Evolutionary conservation across 257 asterid species (phyloP), one percentile per base, ranked within the genome.

Genomic region (Solanum tarijense): DNA sequence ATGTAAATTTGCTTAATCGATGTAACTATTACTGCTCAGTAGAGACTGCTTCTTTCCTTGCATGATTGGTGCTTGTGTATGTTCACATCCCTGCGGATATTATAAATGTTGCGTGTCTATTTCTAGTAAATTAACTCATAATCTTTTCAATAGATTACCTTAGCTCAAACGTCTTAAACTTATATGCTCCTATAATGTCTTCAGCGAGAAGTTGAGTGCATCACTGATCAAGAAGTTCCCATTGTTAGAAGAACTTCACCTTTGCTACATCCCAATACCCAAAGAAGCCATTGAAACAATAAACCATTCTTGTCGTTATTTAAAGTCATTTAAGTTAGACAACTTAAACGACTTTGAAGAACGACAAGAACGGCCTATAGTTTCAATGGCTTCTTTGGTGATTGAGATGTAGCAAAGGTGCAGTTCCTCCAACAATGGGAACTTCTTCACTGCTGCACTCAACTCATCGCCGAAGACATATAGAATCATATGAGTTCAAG

Each of bases 221-320:
- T 91, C 92, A 41, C 88, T 89, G 35, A 83, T 38, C 41, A 38
- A 84, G 87, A 90, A 39, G 34, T 76, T 91, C 36, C 90, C 94
- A 10, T 41, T 79, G 41, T 84, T 94, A 79, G 94, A 93, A 81
- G 94, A 92, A 91, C 69, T 94, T 90, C 93, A 93, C 58, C 89
- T 94, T 76, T 25, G n/a, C 20, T 32, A 31, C 43, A 43, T 83
- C 7, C 16, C 27, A 1, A 16, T 91, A 39, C 1, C 3, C 10
- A 74, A 78, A 25, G 62, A 29, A 48, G 69, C 79, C 10, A 72
- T 92, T 38, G 91, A 90, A 81, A 14, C 58, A 23, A 86, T 92
- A 23, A 93, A 94, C 75, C 62, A 31, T 66, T 87, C 91, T 48
- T 90, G 93, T 90, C 90, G 91, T 35, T 79, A 36, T 66, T 66